Base-by-base conservation (phyloP, 148 eudicot species). In the Hydrangea macrophylla region DNA sequence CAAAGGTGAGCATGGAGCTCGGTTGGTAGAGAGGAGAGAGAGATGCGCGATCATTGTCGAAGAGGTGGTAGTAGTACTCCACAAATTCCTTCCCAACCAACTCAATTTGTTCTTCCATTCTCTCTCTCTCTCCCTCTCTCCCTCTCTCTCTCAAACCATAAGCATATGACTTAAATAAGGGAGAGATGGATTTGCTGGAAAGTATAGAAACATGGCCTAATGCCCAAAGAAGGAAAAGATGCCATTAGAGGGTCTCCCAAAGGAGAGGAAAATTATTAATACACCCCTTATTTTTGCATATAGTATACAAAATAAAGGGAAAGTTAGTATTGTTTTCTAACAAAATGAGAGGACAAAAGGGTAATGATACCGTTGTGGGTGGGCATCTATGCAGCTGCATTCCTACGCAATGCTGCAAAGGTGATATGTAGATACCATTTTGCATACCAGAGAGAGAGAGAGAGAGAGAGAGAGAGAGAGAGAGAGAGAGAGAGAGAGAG, bases 31-130 rank as follows among this genome's bases (percentile, higher is more conserved):
- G 83, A 40, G 87, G 74, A 7, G 62, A 64, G 5, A 89, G 80
- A 1, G 84, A 62, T 7, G 77, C 28, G 0, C 95, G 82, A 64
- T 88, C 82, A 24, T 60, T 81, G 56, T 91, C 97, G 15, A 91
- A 91, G 4, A 86, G 69, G 33, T 80, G 37, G 82, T 88, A 91
- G 76, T 88, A 91, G 44, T 86, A 90, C 32, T 84, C 84, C 54
- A 88, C 90, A 77, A 91, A 88, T 62, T 92, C 90, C 71, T 73
- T 83, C 55, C 92, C 95, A 32, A 88, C 81, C n/a, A 59, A 64
- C 62, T 88, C 92, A 20, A 76, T 75, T 58, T 79, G 81, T 24
- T 81, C 86, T 48, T 83, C 97, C 91, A 88, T 86, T n/a, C n/a
- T n/a, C n/a, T n/a, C n/a, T n/a, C n/a, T n/a, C n/a, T n/a, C n/a